Base-by-base conservation (phyloP, 768 basidiomycete genomes). In the Leccinum imitatum region DNA sequence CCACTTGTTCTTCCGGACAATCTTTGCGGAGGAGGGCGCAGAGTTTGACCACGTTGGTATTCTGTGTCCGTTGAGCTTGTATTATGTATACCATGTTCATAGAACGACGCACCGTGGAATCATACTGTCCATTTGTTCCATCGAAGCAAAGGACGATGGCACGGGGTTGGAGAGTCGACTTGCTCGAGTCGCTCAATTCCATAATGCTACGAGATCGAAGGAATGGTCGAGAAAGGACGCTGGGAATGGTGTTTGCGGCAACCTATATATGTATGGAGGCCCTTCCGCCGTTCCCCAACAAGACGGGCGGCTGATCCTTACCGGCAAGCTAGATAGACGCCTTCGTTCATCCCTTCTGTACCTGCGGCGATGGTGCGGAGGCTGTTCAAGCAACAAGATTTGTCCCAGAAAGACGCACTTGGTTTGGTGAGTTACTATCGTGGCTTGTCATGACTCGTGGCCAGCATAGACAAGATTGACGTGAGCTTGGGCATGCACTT, bases 1-100 rank as follows among this genome's bases (percentile, higher is more conserved):
- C 78, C 0, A 88, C 69, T 62, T 89, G 87, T 54, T 80, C 65
- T 25, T 80, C 76, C 19, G 77, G 75, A 35, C 48, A 33, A 37
- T 82, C 84, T 69, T 85, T 89, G 74, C 82, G 80, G 39, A 93
- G 79, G 25, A 92, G 74, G 8, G 81, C 76, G 71, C 88, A 90
- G 48, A 94, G 77, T 67, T 84, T 85, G 58, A 88, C 85, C 41
- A 89, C 80, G 58, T 90, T 90, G 8, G 89, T 85, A 67, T 89
- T 87, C 78, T 83, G 39, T 53, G 17, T 25, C 25, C 3, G 15
- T 30, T 54, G 33, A 64, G 58, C 15, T 35, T 35, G 33, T 44
- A 47, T 13, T 8, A 15, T 48, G n/a, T 15, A n/a, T 19, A 25
- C 13, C 14, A 6, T 19, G 4, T 53, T 47, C 23, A 54, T 44